Base-by-base conservation (phyloP, 805 yeast genomes). In the Ogataea degrootiae region DNA sequence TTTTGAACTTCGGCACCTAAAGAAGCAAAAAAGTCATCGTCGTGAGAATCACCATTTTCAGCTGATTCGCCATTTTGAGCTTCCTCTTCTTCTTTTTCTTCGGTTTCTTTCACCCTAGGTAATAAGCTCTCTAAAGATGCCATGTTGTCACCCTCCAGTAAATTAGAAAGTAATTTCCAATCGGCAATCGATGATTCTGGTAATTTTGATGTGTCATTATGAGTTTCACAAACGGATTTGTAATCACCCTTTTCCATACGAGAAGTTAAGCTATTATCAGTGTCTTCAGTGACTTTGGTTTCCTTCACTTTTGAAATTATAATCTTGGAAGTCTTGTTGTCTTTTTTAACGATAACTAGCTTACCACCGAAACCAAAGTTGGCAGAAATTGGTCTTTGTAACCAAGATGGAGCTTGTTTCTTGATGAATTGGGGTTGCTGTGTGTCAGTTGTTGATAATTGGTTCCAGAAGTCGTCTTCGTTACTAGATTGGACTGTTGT, bases 291-390 rank as follows among this genome's bases (percentile, higher is more conserved):
- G n/a, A 59, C 53, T 14, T 65, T 69, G 43, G 71, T 74, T 11
- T 69, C 58, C 19, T 60, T 57, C 38, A 60, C 49, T 14, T 49
- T 47, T 22, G 71, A 60, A 47, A 81, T 68, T 22, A 65, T 63
- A 17, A 80, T 64, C 6, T 66, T 48, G 26, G 80, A 71, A 52
- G 67, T 62, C 3, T 60, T 61, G 19, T 73, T 73, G 42, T 72
- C 69, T 44, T 66, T 67, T 9, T 52, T 49, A 9, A 73, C 69
- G 12, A 73, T 65, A 4, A 85, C 91, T 37, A 94, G 65, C 68
- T 88, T 89, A 45, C 96, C 96, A 51, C 99, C 99, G 69, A 90
- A 92, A 0, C 96, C 98, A 75, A 95, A 94, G 2, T 81, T 71
- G 14, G 85, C 96, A 42, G 84, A 74, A 5, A 79, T 74, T 12